Evolutionary conservation across 2,329 filamentous ascomycete genomes (phyloP), one percentile per base, ranked within the genome.

Genomic region (Microcera coccophila): DNA sequence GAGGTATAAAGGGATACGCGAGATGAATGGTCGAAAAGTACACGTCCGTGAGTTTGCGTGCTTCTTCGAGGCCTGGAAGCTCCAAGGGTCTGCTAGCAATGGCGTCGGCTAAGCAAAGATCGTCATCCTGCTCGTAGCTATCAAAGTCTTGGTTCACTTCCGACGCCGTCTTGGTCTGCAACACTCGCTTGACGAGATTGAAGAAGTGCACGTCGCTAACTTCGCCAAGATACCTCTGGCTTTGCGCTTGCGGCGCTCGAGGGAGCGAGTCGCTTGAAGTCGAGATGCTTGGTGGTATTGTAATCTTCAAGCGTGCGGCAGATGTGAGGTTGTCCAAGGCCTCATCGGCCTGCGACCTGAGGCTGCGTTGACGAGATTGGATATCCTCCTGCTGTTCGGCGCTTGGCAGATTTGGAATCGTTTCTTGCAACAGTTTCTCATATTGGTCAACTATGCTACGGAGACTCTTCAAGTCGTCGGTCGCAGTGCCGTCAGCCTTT

Each of bases 191-290:
- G 14, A 66, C 52, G 4, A 61, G 46, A 28, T 67, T 60, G 48
- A 64, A 65, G 42, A 67, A 66, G 26, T 57, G 57, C 17, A 67
- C 58, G 31, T 67, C 65, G 49, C 63, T 66, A n/a, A 62, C 62
- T 39, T 66, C 62, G 26, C 65, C 65, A 2, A 67, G 49, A 42
- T 46, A 46, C 9, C 44, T 32, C 28, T 12, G 28, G 38, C 19
- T 36, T 33, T 20, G 24, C 14, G 10, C 19, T n/a, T n/a, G n/a
- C n/a, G n/a, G n/a, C n/a, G n/a, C n/a, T n/a, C n/a, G n/a, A n/a
- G n/a, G n/a, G n/a, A n/a, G n/a, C n/a, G n/a, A n/a, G n/a, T n/a
- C n/a, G 22, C n/a, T 18, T 12, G 24, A 10, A 29, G 24, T 14
- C 5, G 33, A 19, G 4, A 9, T 35, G 9, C 16, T 8, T 5